These are phyloP conservation scores for Rhizoclosmatium sp. DNA, from an alignment of 192 early-diverging fungal genomes.

Conservation along the genomic window DNA sequence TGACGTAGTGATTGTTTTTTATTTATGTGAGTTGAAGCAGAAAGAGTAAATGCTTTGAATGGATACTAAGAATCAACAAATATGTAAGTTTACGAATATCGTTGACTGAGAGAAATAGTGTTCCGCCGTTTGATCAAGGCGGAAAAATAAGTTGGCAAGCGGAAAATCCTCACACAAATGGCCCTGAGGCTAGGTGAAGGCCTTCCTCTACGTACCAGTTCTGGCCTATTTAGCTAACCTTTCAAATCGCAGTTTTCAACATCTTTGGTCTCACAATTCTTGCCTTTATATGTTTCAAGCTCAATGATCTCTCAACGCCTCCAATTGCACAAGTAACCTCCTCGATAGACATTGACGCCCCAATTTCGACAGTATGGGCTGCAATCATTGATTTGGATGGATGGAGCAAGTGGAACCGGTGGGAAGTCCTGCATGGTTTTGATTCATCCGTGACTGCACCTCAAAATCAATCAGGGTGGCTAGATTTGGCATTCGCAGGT, in stretches of 20 bases:
- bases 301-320: not conserved
- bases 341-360: not conserved
- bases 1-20: too few species aligned
- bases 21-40: too few species aligned
- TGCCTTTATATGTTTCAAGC: not conserved
- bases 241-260: not conserved
- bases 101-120: too few species aligned
- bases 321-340: not conserved
- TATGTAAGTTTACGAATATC: too few species aligned
- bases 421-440: not conserved
- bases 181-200: too few species aligned
- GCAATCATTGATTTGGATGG: not conserved
- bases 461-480: too few species aligned
- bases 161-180: too few species aligned
- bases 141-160: too few species aligned
- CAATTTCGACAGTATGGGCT: not conserved
- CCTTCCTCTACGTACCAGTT: not conserved
- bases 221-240: not conserved
- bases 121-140: too few species aligned
- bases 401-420: not conserved
- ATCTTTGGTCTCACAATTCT: not conserved
- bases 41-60: too few species aligned
- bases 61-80: too few species aligned
- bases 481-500: not conserved
- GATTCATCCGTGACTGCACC: not conserved